Percentiles rank a stretch among this genome's conserved stretches.
phyloP scores from a whole-genome alignment of 441 rosid genomes.

The Francoa sonchifolia region DNA sequence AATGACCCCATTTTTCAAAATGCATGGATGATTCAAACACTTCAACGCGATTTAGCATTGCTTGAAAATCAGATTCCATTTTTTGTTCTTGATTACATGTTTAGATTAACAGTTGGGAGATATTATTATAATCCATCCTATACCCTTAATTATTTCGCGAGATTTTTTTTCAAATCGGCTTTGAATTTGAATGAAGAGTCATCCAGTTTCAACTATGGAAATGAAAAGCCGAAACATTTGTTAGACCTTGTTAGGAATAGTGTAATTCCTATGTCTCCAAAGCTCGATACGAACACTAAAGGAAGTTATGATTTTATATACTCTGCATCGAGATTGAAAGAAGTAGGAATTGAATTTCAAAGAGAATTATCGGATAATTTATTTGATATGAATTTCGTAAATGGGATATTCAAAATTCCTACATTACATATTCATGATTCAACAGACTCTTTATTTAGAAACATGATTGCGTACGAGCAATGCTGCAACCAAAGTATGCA shows the following conservation, averaged over 20 bases:
- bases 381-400: not conserved
- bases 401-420: not conserved
- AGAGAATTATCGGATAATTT: not conserved
- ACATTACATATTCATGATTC: not conserved
- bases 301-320: not conserved
- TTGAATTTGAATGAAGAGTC: not conserved
- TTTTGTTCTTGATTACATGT: slow-evolving; percentile 3
- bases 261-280: not conserved
- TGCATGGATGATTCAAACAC: not conserved
- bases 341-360: not conserved
- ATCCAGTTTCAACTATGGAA: no score
- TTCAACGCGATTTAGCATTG: slow-evolving; percentile 1
- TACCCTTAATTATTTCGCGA: not conserved
- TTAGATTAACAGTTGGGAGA: not conserved
- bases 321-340: not conserved
- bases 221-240: not conserved
- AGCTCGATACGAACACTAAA: not conserved
- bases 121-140: no score
- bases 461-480: not conserved
- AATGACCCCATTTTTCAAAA: not conserved
- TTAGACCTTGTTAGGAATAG: not conserved
- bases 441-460: not conserved
- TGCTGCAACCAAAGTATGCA: not conserved
- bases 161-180: not conserved
- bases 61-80: slow-evolving; percentile 10